These are phyloP conservation scores for Bonia amplexicaulis DNA, from an alignment of 176 grass and related monocot species.

Conservation along the genomic window DNA sequence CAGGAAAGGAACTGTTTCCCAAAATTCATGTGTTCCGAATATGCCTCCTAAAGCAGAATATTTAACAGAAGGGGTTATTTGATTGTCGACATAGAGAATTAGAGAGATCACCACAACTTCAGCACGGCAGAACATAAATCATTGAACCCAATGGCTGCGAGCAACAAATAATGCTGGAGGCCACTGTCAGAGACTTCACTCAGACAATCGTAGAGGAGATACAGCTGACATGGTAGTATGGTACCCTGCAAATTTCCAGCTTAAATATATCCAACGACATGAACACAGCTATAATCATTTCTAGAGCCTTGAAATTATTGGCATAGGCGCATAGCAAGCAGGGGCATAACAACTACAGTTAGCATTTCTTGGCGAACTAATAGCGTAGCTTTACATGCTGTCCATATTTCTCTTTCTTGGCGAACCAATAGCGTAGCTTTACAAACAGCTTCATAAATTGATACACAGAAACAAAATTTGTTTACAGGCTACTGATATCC, in stretches of 20 bases:
- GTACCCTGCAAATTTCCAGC: neutral
- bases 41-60: neutral
- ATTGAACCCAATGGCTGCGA: neutral
- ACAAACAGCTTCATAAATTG: constrained; percentile 1
- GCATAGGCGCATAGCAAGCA: neutral
- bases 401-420: neutral
- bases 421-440: constrained; percentile 1
- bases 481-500: constrained; percentile 3
- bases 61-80: neutral
- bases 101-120: neutral
- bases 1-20: too few species aligned
- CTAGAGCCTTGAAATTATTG: neutral
- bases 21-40: too few species aligned
- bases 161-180: neutral
- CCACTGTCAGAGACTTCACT: neutral
- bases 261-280: neutral
- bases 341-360: constrained; percentile 3
- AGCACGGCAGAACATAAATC: neutral
- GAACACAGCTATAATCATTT: neutral
- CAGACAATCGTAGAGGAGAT: neutral
- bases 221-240: neutral
- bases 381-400: neutral
- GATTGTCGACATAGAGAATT: neutral
- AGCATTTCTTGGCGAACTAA: constrained; percentile 6
- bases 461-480: neutral